phyloP scores from a whole-genome alignment of 345 rosid species.

The Arabis hirsuta region DNA sequence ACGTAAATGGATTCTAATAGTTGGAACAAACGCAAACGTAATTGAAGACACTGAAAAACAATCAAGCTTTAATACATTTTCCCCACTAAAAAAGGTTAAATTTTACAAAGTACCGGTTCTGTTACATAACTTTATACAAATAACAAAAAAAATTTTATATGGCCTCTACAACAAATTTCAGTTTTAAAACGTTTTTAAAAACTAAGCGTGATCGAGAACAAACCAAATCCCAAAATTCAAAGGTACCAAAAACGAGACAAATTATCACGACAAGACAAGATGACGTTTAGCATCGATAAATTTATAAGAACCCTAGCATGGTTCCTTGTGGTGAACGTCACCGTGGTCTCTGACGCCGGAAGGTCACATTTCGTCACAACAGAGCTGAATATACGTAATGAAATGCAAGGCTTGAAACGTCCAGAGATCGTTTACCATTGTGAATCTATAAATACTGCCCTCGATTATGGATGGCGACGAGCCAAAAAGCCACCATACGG shows the following conservation, averaged over 20 bases:
- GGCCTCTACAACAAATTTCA: conserved; percentile 33
- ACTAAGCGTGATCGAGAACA: conserved; percentile 10
- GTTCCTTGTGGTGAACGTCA: conserved; percentile 32
- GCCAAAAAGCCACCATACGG: conserved; percentile 28
- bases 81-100: not conserved
- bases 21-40: conserved; percentile 1
- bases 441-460: conserved; percentile 21
- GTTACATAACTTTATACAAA: conserved; percentile 17
- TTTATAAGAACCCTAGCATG: conserved; percentile 26
- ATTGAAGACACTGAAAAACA: not conserved
- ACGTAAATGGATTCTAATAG: not conserved
- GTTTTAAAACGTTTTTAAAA: conserved; percentile 25
- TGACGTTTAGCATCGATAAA: conserved; percentile 17
- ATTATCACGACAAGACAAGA: conserved; percentile 8
- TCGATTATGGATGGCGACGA: conserved; percentile 45
- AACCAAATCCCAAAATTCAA: not conserved
- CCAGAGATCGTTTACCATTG: conserved; percentile 40
- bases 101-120: not conserved
- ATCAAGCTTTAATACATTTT: not conserved
- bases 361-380: conserved; percentile 39
- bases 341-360: conserved; percentile 9
- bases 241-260: not conserved
- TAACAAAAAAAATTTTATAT: not conserved
- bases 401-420: conserved; percentile 39
- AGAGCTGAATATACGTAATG: conserved; percentile 36